A percentile compares a stretch with the other conserved stretches of the same genome.
Evolutionary conservation across 306 rosid species (phyloP).

Genomic region (Neltuma alba): DNA sequence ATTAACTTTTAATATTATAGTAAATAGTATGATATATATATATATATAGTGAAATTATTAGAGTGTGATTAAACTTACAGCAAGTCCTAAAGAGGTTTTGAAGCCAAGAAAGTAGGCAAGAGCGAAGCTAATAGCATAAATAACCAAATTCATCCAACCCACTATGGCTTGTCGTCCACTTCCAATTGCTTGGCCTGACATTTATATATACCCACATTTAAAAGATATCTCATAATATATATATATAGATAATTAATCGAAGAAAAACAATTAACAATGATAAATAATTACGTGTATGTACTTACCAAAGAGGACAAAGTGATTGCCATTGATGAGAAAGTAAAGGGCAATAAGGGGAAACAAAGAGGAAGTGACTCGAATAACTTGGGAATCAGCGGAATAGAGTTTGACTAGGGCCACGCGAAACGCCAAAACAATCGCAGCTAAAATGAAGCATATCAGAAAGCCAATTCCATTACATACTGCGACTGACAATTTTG

Average conservation of each 20-base stretch:
- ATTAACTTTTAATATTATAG: no score
- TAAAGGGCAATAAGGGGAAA: not conserved
- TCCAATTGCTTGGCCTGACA: constrained; percentile 61
- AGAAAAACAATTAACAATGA: not conserved
- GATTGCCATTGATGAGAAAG: not conserved
- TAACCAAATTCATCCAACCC: constrained; percentile 55
- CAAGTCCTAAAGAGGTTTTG: constrained; percentile 53
- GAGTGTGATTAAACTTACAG: constrained; percentile 34
- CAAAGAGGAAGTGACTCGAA: not conserved
- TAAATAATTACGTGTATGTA: not conserved
- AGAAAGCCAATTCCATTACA: constrained; percentile 37
- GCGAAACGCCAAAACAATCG: constrained; percentile 6
- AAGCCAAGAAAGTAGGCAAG: constrained; percentile 60
- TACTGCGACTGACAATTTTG: constrained; percentile 57
- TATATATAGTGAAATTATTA: no score
- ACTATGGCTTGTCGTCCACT: constrained; percentile 65
- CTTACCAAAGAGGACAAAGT: not conserved
- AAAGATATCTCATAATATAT: no score
- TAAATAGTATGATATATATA: no score
- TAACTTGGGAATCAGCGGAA: not conserved
- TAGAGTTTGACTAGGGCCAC: not conserved
- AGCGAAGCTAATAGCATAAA: constrained; percentile 54
- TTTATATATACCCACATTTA: not conserved
- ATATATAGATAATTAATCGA: not conserved
- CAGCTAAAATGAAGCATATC: constrained; percentile 13